Evolutionary conservation across 2,329 filamentous ascomycete genomes (phyloP), one percentile per base, ranked within the genome.

Genomic region (Colletotrichum coccodes): DNA sequence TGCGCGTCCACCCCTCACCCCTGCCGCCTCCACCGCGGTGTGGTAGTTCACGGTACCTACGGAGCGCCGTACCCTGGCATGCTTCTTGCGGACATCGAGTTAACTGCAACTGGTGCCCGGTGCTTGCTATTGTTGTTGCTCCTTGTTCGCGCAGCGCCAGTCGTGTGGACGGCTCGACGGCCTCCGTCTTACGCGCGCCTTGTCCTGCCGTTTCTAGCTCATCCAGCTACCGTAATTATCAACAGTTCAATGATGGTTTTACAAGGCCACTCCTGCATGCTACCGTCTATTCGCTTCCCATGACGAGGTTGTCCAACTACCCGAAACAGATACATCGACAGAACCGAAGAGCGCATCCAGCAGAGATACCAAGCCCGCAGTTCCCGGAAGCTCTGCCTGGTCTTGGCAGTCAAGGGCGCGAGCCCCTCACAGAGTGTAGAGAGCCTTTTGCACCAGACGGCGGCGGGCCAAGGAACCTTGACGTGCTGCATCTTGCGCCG

Each of bases 371-470:
- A 46, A 67, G 59, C 23, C 61, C 54, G 54, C 40, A 68, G 54
- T 34, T 47, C 26, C 54, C 53, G 46, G 44, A 53, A 26, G 42
- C 32, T 66, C 32, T 66, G 47, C 49, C 28, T 54, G 23, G 46
- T 60, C 61, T 65, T 65, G 65, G 65, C 65, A 32, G 53, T 49
- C 65, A 68, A 65, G 65, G 49, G 40, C 32, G 65, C 50, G 65
- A 54, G 52, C 26, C 26, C 38, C n/a, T 57, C 36, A 18, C n/a
- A 38, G 32, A 23, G 36, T n/a, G 46, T 26, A 14, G 30, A 34
- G n/a, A 16, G n/a, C 49, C 34, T 52, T 52, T 34, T 23, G 8
- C 18, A 6, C 5, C 18, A 8, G 12, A 59, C 54, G 36, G 47
- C n/a, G n/a, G 53, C 60, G 60, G 60, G 58, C 26, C 44, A 44